phyloP scores from a whole-genome alignment of 1,284 basidiomycete species.

The Malassezia nana region DNA sequence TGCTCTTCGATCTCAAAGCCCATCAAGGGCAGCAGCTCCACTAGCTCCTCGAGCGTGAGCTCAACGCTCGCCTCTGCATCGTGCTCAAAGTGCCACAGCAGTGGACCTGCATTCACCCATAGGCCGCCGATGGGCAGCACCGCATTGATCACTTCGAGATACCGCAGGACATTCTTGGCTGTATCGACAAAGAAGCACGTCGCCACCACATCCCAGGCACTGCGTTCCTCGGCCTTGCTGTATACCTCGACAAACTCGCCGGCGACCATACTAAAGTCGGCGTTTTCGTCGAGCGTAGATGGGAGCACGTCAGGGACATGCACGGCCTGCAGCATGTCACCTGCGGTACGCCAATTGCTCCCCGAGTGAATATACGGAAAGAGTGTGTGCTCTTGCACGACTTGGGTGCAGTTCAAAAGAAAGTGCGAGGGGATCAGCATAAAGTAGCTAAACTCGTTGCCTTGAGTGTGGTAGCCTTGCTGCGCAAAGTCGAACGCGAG shows the following conservation, averaged over 20 bases:
- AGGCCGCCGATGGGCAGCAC: slow-evolving; percentile 34
- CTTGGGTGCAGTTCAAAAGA: slow-evolving; percentile 39
- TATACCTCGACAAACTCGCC: slow-evolving; percentile 45
- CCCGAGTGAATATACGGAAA: slow-evolving; percentile 41
- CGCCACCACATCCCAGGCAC: slow-evolving; percentile 74
- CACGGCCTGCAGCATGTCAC: slow-evolving; percentile 34
- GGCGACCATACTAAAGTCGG: slow-evolving; percentile 46
- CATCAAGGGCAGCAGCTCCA: slow-evolving; percentile 61
- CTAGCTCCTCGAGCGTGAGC: slow-evolving; percentile 77
- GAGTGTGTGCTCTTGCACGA: slow-evolving; percentile 26
- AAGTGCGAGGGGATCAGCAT: slow-evolving; percentile 46
- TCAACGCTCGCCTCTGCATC: slow-evolving; percentile 64
- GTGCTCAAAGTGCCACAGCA: slow-evolving; percentile 94
- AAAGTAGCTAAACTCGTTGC: slow-evolving; percentile 47
- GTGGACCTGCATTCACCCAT: slow-evolving; percentile 58
- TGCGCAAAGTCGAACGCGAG: slow-evolving; percentile 39
- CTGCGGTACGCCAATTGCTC: slow-evolving; percentile 37
- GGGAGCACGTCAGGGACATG: slow-evolving; percentile 42
- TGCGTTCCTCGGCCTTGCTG: slow-evolving; percentile 55
- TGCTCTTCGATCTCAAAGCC: slow-evolving; percentile 78
- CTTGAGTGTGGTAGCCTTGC: slow-evolving; percentile 36
- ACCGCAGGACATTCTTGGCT: slow-evolving; percentile 49
- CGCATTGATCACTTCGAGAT: slow-evolving; percentile 44
- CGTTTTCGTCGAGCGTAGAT: slow-evolving; percentile 22
- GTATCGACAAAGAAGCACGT: slow-evolving; percentile 99